Evolutionary conservation across 345 rosid genomes (phyloP).

Genomic region (Citrus sp.): DNA sequence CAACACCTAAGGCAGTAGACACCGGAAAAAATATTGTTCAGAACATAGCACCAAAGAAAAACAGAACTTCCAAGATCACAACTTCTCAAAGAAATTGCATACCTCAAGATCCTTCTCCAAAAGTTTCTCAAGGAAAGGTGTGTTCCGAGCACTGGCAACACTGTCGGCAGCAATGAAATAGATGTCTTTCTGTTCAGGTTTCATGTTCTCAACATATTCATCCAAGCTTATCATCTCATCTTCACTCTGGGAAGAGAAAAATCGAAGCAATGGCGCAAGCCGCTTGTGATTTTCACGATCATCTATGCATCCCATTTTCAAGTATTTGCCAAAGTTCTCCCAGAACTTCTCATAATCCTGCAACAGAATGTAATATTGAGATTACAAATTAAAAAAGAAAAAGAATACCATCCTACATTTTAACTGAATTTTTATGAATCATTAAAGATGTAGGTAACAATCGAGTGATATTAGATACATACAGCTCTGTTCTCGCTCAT

Average conservation of each 20-base stretch:
- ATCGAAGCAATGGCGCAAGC: constrained; percentile 89
- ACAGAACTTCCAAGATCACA: constrained; percentile 1
- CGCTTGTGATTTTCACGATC: constrained; percentile 98
- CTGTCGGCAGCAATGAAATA: constrained; percentile 91
- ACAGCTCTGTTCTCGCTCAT: constrained; percentile 87
- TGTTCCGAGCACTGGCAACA: constrained; percentile 76
- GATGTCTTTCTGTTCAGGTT: constrained; percentile 89
- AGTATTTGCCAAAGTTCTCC: constrained; percentile 84
- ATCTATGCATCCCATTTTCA: constrained; percentile 93
- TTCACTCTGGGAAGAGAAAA: constrained; percentile 97
- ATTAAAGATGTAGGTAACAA: not conserved
- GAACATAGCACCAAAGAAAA: not conserved
- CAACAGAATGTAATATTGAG: constrained; percentile 14
- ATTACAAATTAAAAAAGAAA: not conserved
- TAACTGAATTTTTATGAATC: not conserved
- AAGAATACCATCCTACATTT: not conserved
- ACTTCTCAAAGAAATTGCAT: constrained; percentile 17
- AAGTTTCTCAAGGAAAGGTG: constrained; percentile 96
- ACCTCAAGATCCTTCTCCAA: constrained; percentile 85
- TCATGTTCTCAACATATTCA: constrained; percentile 97
- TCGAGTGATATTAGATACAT: constrained; percentile 12
- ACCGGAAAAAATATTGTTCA: constrained; percentile 8
- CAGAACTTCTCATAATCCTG: constrained; percentile 96
- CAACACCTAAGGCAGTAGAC: constrained; percentile 50
- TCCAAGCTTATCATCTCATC: constrained; percentile 90